Base-by-base conservation (phyloP, 306 rosid genomes). In the Biancaea sappan region DNA sequence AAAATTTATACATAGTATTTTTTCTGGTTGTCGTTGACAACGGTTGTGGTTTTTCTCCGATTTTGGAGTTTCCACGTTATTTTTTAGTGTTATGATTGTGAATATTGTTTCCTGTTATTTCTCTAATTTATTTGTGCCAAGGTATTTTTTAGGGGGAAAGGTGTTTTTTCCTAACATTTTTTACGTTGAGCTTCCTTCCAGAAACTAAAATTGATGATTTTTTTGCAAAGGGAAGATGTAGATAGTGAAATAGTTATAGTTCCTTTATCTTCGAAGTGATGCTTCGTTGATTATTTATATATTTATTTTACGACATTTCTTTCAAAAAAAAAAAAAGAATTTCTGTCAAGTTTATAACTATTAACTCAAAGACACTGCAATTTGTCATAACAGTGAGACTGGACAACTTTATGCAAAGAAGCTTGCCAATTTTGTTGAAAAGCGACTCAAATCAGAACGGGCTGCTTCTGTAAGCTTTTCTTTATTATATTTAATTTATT, bases 401-500 rank as follows among this genome's bases (percentile, higher is more conserved):
- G 99, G 99, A 82, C 84, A 88, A 78, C 64, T 92, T 61, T 94
- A 92, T 72, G 85, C 91, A 41, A 89, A 90, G 93, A 94, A 92
- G 89, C 99, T 94, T 60, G 86, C 89, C 14, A 94, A 90, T 83
- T 94, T 94, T 70, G 92, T 94, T 4, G 96, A 83, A 73, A 94
- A 94, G 59, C 95, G 97, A 79, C 88, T 92, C 81, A 90, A 88
- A 81, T 83, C 96, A 52, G 99, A 94, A 82, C 84, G 99, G 44
- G 93, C 97, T 64, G 99, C 97, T 83, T 91, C 95, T 79, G 99
- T 94, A 90, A 92, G 96, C 78, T 68, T 82, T 77, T 56, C 73
- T 63, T 76, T 41, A 32, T 31, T 62, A 48, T 63, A 43, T 81
- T 76, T 61, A 76, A 57, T 64, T 31, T 32, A 60, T 29, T 41